A percentile compares a stretch with the other conserved stretches of the same genome.
Conservation (phyloP, 208 protist genomes). For the Plasmodiophora brassicae region DNA sequence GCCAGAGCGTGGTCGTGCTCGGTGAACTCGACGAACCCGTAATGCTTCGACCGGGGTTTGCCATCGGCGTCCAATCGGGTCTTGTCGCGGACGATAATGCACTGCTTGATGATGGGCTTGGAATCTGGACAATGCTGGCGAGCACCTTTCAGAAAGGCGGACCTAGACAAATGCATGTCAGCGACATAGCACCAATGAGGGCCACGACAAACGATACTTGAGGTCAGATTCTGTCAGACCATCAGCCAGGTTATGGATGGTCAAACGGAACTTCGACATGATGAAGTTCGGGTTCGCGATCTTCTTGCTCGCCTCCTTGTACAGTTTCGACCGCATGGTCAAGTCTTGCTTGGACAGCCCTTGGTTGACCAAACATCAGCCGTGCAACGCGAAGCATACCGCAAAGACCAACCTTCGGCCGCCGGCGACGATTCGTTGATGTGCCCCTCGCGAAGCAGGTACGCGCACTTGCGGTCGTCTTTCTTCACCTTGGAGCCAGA, state of each 20-base stretch:
- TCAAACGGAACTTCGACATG: not conserved
- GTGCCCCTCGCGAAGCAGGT: not conserved
- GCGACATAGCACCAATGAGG: not conserved
- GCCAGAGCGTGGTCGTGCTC: conserved; percentile 11
- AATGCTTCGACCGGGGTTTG: not conserved
- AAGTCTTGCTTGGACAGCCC: not conserved
- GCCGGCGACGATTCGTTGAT: not conserved
- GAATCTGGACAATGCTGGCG: not conserved
- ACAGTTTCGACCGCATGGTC: conserved; percentile 28
- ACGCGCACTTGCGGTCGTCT: not conserved
- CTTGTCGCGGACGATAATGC: conserved; percentile 29
- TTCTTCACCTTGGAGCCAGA: not conserved
- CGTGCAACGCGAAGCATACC: no score
- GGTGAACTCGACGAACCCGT: conserved; percentile 30
- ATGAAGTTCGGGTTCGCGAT: conserved; percentile 7
- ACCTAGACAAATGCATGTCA: not conserved
- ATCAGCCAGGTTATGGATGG: not conserved
- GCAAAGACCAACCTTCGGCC: not conserved
- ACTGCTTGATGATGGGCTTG: not conserved
- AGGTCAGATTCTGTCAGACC: not conserved
- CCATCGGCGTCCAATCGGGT: not conserved
- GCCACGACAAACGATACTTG: not conserved
- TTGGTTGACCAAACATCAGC: not conserved
- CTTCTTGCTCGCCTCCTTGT: conserved; percentile 26
- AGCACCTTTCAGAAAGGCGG: not conserved